Base-by-base conservation (phyloP, 164 flowering plant species). In the Hamamelis virginiana region DNA sequence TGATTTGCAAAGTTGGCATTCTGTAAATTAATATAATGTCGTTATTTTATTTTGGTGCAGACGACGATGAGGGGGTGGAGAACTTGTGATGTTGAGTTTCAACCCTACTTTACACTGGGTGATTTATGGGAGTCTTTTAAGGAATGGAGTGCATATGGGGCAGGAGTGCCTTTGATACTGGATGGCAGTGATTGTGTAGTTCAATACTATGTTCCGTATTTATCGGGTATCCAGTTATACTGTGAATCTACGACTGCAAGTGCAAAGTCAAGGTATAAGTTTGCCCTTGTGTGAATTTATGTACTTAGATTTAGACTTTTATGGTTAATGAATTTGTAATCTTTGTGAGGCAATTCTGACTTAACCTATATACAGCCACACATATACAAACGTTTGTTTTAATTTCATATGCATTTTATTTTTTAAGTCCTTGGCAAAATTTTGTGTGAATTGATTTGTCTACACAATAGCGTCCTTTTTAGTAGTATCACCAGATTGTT, bases 131-230 rank as follows among this genome's bases (percentile, higher is more conserved):
- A 85, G 50, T 81, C 91, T 21, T 89, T 85, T 41, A 77, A 73
- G 72, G 91, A 89, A 72, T 87, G 91, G 93, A 89, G 93, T 78
- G 89, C 86, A 0, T 89, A 87, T 77, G 93, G 93, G 4, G 90
- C 86, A 0, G 93, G 91, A 65, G 93, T 87, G 61, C 93, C 93
- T 59, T 66, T 89, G 70, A 55, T 87, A 55, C 65, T 87, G 69
- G 81, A 89, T 48, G 83, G 68, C 15, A 64, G 85, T 70, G 88
- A 87, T 67, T 62, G 46, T 56, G 87, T 85, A 23, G 80, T 87
- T 55, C 93, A 87, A 69, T 89, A 89, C 66, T 89, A 87, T 70
- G 93, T 87, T 22, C 93, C 93, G 1, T 89, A 84, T 68, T 73
- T 89, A 28, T 89, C 93, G 1, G 91, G 78, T 10, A 85, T 89